Conservation (phyloP, 805 yeast genomes). For the Torulaspora microellipsoides region DNA sequence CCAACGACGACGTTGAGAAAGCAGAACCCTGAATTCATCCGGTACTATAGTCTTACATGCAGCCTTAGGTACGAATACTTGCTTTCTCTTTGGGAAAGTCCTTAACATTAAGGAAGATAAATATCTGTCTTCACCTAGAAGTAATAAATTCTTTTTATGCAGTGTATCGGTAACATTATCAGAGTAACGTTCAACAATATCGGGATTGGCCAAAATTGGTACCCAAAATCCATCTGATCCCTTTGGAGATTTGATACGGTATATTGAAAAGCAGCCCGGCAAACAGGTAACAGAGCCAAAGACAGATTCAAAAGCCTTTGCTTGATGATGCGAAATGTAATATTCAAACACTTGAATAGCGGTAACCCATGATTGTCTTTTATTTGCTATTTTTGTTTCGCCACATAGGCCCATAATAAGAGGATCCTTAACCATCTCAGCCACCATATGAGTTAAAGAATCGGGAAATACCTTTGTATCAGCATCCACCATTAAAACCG, state of each 20-base stretch:
- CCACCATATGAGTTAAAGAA: conserved; percentile 82
- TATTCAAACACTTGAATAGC: conserved; percentile 92
- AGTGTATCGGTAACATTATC: conserved; percentile 80
- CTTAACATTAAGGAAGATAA: conserved; percentile 79
- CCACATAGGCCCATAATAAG: conserved; percentile 90
- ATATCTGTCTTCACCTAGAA: conserved; percentile 88
- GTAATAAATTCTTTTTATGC: conserved; percentile 78
- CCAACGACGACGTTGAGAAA: conserved; percentile 96
- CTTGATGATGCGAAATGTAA: conserved; percentile 88
- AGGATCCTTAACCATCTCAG: conserved; percentile 84
- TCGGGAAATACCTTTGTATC: conserved; percentile 88
- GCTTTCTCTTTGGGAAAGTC: conserved; percentile 86
- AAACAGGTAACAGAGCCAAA: conserved; percentile 93
- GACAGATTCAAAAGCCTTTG: conserved; percentile 92
- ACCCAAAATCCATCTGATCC: conserved; percentile 82
- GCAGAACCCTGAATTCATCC: conserved; percentile 64
- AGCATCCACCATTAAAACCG: conserved; percentile 89
- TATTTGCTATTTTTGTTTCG: conserved; percentile 87
- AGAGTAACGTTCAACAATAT: conserved; percentile 85
- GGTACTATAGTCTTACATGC: conserved; percentile 93
- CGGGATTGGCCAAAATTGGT: conserved; percentile 88
- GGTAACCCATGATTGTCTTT: conserved; percentile 80
- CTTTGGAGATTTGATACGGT: conserved; percentile 86
- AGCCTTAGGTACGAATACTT: conserved; percentile 82
- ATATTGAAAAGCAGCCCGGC: conserved; percentile 93